Evolutionary conservation across 345 rosid species (phyloP).

Genomic region (Iberis pinnata): DNA sequence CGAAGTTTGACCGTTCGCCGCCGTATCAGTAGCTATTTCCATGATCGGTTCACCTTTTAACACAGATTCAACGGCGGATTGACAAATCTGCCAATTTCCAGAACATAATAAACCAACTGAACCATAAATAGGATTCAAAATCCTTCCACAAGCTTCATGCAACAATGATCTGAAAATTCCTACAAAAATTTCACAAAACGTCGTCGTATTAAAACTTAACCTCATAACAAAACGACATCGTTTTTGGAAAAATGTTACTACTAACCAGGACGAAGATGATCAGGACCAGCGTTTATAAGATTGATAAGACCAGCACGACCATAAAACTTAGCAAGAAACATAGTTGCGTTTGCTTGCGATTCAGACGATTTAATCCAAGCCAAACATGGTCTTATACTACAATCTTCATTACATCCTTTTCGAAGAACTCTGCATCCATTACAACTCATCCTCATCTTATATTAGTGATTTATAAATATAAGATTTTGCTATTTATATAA

Average conservation of each 20-base stretch:
- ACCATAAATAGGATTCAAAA: constrained; percentile 94
- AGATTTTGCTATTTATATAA: neutral
- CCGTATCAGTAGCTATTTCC: constrained; percentile 68
- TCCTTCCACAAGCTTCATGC: constrained; percentile 96
- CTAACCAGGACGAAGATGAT: constrained; percentile 65
- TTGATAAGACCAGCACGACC: constrained; percentile 88
- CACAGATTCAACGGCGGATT: constrained; percentile 85
- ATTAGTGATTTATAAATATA: neutral
- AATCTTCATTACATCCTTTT: constrained; percentile 59
- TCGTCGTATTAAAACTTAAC: neutral
- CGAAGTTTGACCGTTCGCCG: constrained; percentile 65
- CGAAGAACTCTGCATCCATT: constrained; percentile 85
- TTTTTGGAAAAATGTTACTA: neutral
- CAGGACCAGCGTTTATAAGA: constrained; percentile 69
- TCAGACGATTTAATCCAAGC: constrained; percentile 61
- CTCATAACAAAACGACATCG: too few relatives aligned
- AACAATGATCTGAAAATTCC: constrained; percentile 89
- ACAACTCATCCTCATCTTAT: constrained; percentile 58
- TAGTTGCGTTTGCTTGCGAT: constrained; percentile 74
- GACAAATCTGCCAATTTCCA: constrained; percentile 93
- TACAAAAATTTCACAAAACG: constrained; percentile 24
- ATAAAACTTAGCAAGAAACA: constrained; percentile 83
- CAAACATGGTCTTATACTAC: constrained; percentile 68
- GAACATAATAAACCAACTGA: constrained; percentile 92
- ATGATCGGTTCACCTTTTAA: constrained; percentile 69